Evolutionary conservation across 257 asterid genomes (phyloP), one percentile per base, ranked within the genome.

Genomic region (Euphrasia confusa): DNA sequence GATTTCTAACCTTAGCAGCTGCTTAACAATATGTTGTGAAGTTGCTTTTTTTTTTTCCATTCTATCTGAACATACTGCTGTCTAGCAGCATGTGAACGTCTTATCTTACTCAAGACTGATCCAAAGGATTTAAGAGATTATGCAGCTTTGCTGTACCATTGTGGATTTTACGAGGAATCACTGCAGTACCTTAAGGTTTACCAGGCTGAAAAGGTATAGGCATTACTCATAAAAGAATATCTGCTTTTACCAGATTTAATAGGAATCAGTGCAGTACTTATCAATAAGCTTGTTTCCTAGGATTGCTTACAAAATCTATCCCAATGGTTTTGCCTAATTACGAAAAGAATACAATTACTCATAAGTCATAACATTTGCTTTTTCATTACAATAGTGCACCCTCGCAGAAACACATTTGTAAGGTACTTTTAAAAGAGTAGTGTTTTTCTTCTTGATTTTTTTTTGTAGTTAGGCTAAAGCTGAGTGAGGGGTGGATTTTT

Each of bases 11-110:
- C 66, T 68, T 42, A 18, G 8, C 24, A 33, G 6, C 28, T 5
- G 50, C 54, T 54, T 7, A 60, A 10, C 55, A 49, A 33, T 32
- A 32, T 44, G 39, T 30, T 61, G 24, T 58, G 11, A 17, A 1
- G 28, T 42, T 60, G 56, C 65, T 48, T 18, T 17, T 26, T 5
- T 63, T 48, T 18, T 17, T 26, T n/a, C 65, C 39, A 11, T 30
- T 61, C 59, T 28, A 55, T 73, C 63, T 35, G 32, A 64, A 70
- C 17, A 28, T 58, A 67, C 35, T 48, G 52, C 58, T 35, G 57
- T 76, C 47, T 60, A 45, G 65, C 89, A 88, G 96, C 96, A 2
- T 88, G 92, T 13, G 96, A 88, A 67, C 96, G 88, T 61, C 96
- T 88, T 67, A 81, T 88, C 79, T 68, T 83, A 70, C 78, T 88